A percentile compares a stretch with the other conserved stretches of the same genome.
Conservation (phyloP, 2,329 filamentous ascomycete species). For the Ceratocystis cacaofunesta region DNA sequence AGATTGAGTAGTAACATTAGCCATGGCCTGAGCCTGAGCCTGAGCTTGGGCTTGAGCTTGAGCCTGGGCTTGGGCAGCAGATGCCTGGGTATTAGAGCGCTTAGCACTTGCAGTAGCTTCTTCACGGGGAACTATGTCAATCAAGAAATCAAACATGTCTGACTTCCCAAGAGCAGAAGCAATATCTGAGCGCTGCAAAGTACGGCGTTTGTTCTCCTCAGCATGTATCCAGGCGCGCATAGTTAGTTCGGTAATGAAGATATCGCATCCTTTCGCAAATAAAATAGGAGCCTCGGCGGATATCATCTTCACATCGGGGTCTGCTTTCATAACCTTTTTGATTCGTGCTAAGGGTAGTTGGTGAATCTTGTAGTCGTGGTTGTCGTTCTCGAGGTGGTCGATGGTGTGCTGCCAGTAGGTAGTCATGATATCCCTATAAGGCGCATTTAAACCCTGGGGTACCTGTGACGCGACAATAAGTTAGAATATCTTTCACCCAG, state of each 20-base stretch:
- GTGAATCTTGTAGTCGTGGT: conserved; percentile 96
- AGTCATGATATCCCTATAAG: conserved; percentile 92
- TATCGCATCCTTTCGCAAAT: conserved; percentile 96
- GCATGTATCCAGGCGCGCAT: conserved; percentile 99
- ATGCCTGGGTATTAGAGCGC: conserved; percentile 43
- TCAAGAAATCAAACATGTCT: conserved; percentile 99
- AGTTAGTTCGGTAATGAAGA: conserved; percentile 96
- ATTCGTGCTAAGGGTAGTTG: conserved; percentile 94
- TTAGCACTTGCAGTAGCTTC: conserved; percentile 80
- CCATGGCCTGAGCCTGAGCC: conserved; percentile 9
- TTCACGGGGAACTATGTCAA: conserved; percentile 94
- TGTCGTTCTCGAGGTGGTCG: conserved; percentile 83
- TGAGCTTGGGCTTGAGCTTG: conserved; percentile 11
- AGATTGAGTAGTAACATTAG: background rate
- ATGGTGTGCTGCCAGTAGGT: conserved; percentile 99
- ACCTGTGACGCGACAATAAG: conserved; percentile 42
- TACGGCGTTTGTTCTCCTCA: conserved; percentile 95
- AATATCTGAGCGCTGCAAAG: conserved; percentile 89
- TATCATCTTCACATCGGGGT: conserved; percentile 99
- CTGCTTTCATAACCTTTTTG: conserved; percentile 99
- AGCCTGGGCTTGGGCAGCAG: conserved; percentile 23
- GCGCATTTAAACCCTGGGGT: conserved; percentile 82
- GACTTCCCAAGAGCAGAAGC: conserved; percentile 90
- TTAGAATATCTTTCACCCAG: background rate
- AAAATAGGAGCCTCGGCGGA: conserved; percentile 94